Base-by-base conservation (phyloP, 805 yeast species). In the Yamadazyma scolyti region DNA sequence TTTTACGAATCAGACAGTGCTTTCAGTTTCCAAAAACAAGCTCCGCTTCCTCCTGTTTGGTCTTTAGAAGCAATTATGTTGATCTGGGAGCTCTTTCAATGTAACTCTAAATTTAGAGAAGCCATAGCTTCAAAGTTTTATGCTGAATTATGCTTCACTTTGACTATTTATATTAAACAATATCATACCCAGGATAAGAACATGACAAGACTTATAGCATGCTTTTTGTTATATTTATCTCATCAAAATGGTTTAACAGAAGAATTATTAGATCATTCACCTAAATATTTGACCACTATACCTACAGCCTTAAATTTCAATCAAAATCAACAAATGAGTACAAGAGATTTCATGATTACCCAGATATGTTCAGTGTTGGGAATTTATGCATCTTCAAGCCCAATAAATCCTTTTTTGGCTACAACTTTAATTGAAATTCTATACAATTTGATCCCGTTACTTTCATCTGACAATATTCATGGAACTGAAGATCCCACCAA, bases 1-100 rank as follows among this genome's bases (percentile, higher is more conserved):
- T 21, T 33, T 8, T 52, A 50, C 17, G 33, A 31, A 9, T 16
- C 30, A 4, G 33, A 34, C 11, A 41, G 42, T 10, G 23, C 12
- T 16, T 34, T 42, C 26, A 33, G 29, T 17, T 11, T 30, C 5
- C 27, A 27, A 15, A 23, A 54, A 50, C 13, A 43, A 47, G n/a
- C n/a, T n/a, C n/a, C n/a, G n/a, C 16, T 30, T 8, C 50, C 58
- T 27, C 43, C 62, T 4, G 46, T 68, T 12, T 66, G 88, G 80
- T 52, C 77, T 2, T 58, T 67, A 3, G 89, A 82, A 47, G 49
- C 73, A n/a, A 54, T 76, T 5, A 68, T 82, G 50, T 50, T 89
- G 6, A 43, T 83, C 10, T 85, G 95, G 84, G 95, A 84, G 46
- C 57, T 87, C 25, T 57, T 75, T 20, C 90, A 85, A 48, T 79